These are phyloP conservation scores for Glycine latifolia DNA, from an alignment of 306 rosid species.

Conservation along the genomic window DNA sequence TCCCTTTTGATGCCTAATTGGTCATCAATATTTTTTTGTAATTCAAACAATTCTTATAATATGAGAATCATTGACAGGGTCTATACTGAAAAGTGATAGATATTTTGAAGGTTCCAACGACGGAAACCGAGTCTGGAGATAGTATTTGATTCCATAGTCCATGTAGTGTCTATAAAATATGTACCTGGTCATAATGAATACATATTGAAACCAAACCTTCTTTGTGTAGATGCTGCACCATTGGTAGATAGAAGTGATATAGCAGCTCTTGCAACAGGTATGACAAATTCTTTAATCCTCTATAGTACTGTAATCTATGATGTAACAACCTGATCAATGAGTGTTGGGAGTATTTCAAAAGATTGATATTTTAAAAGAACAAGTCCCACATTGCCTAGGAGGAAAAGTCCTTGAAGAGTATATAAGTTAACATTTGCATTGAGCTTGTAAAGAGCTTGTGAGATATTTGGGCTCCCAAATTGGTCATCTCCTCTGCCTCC, in stretches of 20 bases:
- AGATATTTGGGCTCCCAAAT: too few species aligned
- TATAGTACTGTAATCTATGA: neutral
- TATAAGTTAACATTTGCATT: too few species aligned
- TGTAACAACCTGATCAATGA: neutral
- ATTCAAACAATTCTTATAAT: constrained; percentile 22
- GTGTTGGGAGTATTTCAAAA: neutral
- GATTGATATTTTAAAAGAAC: neutral
- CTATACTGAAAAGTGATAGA: constrained; percentile 79
- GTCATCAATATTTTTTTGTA: neutral
- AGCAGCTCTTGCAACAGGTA: constrained; percentile 90
- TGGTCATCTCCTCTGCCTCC: too few species aligned
- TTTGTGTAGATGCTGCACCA: constrained; percentile 55
- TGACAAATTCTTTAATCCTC: constrained; percentile 40
- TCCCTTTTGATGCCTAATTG: too few species aligned
- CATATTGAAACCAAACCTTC: constrained; percentile 24
- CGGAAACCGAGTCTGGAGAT: constrained; percentile 66
- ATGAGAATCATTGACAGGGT: constrained; percentile 63
- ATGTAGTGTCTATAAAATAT: neutral
- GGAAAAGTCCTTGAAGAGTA: neutral
- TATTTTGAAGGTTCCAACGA: constrained; percentile 77
- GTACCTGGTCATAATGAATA: neutral
- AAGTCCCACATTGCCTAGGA: neutral
- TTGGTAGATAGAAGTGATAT: constrained; percentile 62
- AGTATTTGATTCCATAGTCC: constrained; percentile 22
- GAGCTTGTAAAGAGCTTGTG: too few species aligned